phyloP scores from a whole-genome alignment of 331 rosid species.

The Prunus yedoensis region DNA sequence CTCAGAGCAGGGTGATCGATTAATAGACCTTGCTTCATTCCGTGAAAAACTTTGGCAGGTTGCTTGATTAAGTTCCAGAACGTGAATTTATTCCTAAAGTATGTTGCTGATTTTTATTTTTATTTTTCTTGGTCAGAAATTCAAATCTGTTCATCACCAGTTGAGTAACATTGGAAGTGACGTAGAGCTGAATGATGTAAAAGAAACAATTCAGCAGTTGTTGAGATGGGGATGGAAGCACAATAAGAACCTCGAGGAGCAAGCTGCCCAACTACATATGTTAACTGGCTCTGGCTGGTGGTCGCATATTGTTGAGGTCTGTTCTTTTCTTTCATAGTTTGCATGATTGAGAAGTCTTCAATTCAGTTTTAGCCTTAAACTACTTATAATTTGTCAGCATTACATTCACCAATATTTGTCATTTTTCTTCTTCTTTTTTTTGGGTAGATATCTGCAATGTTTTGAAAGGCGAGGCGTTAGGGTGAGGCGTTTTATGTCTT shows the following conservation, averaged over 20 bases:
- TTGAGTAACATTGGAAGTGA: conserved; percentile 62
- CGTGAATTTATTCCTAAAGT: not conserved
- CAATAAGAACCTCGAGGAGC: conserved; percentile 97
- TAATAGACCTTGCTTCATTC: conserved; percentile 83
- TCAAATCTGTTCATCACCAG: conserved; percentile 61
- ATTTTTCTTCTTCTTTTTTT: not conserved
- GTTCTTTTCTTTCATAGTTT: not conserved
- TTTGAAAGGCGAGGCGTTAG: too few species aligned
- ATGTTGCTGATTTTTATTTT: conserved; percentile 20
- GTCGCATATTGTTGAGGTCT: too few species aligned
- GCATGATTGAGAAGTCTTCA: not conserved
- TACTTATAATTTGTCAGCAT: conserved; percentile 13
- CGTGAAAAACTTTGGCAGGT: conserved; percentile 98
- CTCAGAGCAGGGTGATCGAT: conserved; percentile 94
- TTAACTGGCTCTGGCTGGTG: too few species aligned
- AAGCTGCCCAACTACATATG: conserved; percentile 77
- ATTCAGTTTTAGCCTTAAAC: not conserved
- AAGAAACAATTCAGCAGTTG: conserved; percentile 82
- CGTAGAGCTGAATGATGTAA: conserved; percentile 64
- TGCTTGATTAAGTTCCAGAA: conserved; percentile 27
- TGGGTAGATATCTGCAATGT: too few species aligned
- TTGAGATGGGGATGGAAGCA: conserved; percentile 98
- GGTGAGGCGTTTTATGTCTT: too few species aligned
- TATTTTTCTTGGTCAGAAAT: conserved; percentile 48
- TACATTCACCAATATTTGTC: conserved; percentile 9